Conservation (phyloP, 2,329 filamentous ascomycete genomes). For the Pseudogymnoascus sp. region DNA sequence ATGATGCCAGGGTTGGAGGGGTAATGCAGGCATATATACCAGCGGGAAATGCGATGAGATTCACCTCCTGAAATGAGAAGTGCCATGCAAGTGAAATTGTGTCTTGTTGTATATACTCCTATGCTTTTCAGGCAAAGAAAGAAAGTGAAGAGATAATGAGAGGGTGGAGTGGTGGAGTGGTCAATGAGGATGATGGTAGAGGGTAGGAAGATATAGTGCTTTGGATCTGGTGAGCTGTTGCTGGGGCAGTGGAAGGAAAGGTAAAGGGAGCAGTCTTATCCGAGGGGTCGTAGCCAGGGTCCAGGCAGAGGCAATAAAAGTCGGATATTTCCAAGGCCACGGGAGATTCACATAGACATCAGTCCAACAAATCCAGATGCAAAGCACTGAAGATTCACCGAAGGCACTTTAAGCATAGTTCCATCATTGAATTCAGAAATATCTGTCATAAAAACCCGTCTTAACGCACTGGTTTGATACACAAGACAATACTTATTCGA, state of each 20-base stretch:
- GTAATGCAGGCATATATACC: neutral
- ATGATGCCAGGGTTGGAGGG: neutral
- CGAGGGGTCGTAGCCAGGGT: neutral
- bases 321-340: neutral
- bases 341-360: neutral
- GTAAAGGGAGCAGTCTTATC: neutral
- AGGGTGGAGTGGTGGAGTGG: too few species aligned
- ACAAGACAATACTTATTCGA: slow-evolving; percentile 7
- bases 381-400: neutral
- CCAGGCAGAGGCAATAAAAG: neutral
- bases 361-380: neutral
- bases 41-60: neutral
- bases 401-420: neutral
- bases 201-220: neutral
- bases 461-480: neutral
- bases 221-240: neutral
- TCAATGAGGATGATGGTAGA: neutral
- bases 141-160: neutral
- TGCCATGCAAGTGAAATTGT: neutral
- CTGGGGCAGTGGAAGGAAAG: neutral
- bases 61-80: neutral
- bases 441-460: neutral
- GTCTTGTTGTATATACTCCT: neutral
- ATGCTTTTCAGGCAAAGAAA: neutral
- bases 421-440: slow-evolving; percentile 8